Base-by-base conservation (phyloP, 202 grass and related monocot genomes). In the Hordeum pubiflorum region DNA sequence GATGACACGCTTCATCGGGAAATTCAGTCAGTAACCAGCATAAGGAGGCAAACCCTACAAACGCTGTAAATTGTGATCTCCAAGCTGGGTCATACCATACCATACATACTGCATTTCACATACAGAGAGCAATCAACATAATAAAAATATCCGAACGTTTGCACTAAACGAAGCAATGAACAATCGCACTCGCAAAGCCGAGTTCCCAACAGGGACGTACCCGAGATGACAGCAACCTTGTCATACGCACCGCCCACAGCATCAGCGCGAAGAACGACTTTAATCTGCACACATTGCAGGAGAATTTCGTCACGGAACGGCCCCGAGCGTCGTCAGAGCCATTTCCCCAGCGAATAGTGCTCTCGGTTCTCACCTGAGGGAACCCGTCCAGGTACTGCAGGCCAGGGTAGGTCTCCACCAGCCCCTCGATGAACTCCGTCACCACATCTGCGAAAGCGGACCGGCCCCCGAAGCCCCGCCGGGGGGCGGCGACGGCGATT, bases 231-330 rank as follows among this genome's bases (percentile, higher is more conserved):
- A 0, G 97, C 92, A 60, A 99, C 97, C 78, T 99, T 99, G 33
- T 91, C 89, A 83, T 89, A 96, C 68, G 72, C 58, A 24, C 82
- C 84, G 13, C 78, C 50, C 36, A 72, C 68, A 1, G 96, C 92
- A 91, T 99, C 97, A 74, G 97, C 97, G 73, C 97, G 92, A 83
- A 99, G 75, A 89, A 99, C 97, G 55, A 99, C 93, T 83, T 96
- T 99, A 91, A 93, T 93, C 97, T 99, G 97, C 87, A 81, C 75
- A 84, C 69, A 86, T 69, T 86, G 70, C 7, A 9, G 33, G 31
- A 41, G 3, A 60, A 40, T 17, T 82, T 79, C 9, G 22, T 74
- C 73, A 85, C 22, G 24, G 57, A 65, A 55, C 20, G 66, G 2
- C 41, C 58, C 7, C 9, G 12, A 71, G 75, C 43, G 36, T 18